phyloP scores from a whole-genome alignment of 306 rosid species.

The Mimosa bimucronata region DNA sequence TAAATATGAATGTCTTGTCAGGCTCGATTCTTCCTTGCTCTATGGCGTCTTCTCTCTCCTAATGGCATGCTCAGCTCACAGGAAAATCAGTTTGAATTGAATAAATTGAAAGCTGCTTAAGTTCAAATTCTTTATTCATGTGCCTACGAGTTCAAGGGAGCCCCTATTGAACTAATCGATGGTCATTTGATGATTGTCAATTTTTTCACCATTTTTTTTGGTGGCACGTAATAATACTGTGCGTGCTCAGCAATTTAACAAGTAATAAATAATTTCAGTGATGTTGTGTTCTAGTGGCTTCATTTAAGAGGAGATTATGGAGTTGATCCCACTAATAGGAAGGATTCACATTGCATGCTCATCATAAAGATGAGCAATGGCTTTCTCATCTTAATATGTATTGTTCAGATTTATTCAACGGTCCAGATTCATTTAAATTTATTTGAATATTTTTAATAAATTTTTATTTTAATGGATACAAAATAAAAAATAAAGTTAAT shows the following conservation, averaged over 20 bases:
- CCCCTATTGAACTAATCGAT: not conserved
- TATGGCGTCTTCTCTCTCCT: slow-evolving; percentile 7
- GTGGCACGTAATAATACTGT: not conserved
- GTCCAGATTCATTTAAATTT: too few relatives aligned
- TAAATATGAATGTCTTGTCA: not conserved
- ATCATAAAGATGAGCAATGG: too few relatives aligned
- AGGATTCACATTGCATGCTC: too few relatives aligned
- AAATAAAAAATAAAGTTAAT: too few relatives aligned
- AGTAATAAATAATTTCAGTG: not conserved
- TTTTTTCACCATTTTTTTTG: not conserved
- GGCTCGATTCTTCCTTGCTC: slow-evolving; percentile 17
- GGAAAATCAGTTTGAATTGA: not conserved
- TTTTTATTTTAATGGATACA: too few relatives aligned
- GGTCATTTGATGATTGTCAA: not conserved
- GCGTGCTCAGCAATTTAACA: not conserved
- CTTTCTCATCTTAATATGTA: too few relatives aligned
- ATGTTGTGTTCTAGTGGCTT: too few relatives aligned
- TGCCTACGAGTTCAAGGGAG: not conserved
- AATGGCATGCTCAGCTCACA: not conserved
- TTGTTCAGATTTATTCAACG: too few relatives aligned
- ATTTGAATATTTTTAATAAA: too few relatives aligned
- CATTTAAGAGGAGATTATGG: too few relatives aligned
- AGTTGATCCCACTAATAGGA: too few relatives aligned
- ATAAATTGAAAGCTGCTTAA: slow-evolving; percentile 1
- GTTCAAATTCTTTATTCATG: not conserved